A percentile compares a stretch with the other conserved stretches of the same genome.
These are phyloP conservation scores for Kwoniella pini DNA, from an alignment of 768 basidiomycete genomes.

Conservation along the genomic window DNA sequence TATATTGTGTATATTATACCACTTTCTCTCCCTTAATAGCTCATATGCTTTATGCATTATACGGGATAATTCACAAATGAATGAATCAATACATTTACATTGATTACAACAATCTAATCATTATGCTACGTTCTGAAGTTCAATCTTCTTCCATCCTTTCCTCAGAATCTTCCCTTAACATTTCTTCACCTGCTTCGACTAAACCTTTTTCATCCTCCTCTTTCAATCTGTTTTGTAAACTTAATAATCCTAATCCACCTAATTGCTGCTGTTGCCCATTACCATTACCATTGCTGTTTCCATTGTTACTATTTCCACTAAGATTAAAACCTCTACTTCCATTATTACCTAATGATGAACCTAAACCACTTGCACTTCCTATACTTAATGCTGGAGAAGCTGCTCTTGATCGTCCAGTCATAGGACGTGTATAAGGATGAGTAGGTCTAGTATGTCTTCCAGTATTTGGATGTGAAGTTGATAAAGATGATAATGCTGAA, in stretches of 20 bases:
- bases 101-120: too few species aligned
- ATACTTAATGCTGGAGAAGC: conserved; percentile 46
- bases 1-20: not conserved
- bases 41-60: too few species aligned
- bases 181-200: conserved; percentile 23
- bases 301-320: not conserved
- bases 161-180: conserved; percentile 31
- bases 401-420: conserved; percentile 34
- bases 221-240: conserved; percentile 23
- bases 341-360: conserved; percentile 22
- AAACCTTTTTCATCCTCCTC: conserved; percentile 14
- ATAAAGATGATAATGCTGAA: conserved; percentile 20
- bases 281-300: not conserved
- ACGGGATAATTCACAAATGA: too few species aligned
- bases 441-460: conserved; percentile 11
- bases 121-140: too few species aligned
- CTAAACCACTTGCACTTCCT: conserved; percentile 35
- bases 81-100: too few species aligned
- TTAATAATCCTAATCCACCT: conserved; percentile 45
- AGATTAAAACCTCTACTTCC: not conserved
- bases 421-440: conserved; percentile 40
- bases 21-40: not conserved
- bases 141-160: conserved; percentile 47
- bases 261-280: conserved; percentile 21
- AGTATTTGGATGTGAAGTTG: conserved; percentile 9